Evolutionary conservation across 495 filamentous ascomycete species (phyloP).

Genomic region (Penicillium arizonense): DNA sequence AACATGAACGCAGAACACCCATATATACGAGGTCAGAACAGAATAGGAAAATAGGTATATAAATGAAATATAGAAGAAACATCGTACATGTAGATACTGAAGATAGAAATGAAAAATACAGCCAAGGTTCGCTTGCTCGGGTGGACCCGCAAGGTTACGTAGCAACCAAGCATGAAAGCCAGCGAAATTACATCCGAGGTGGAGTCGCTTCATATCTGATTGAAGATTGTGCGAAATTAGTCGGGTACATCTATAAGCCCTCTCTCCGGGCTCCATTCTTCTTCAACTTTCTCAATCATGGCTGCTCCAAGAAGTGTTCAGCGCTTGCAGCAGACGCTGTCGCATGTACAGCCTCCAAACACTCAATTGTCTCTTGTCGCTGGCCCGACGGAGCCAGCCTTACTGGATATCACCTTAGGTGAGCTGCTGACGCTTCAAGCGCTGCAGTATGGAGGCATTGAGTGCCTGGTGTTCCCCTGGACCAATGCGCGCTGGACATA

Average conservation of each 20-base stretch:
- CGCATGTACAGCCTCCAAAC: slow-evolving; percentile 26
- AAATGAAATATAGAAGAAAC: not conserved
- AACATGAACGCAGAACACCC: not conserved
- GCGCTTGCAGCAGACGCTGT: slow-evolving; percentile 39
- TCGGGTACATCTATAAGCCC: slow-evolving; percentile 11
- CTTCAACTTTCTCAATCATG: slow-evolving; percentile 20
- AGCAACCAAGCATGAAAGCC: not conserved
- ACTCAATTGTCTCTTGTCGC: slow-evolving; percentile 50
- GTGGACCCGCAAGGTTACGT: slow-evolving; percentile 1
- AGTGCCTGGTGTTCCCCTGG: slow-evolving; percentile 65
- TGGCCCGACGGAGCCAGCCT: slow-evolving; percentile 57
- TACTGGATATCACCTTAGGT: slow-evolving; percentile 61
- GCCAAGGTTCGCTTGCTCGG: slow-evolving; percentile 6
- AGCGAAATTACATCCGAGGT: slow-evolving; percentile 1
- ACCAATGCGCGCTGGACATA: slow-evolving; percentile 67
- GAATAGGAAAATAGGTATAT: not conserved
- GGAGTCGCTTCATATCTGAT: slow-evolving; percentile 9
- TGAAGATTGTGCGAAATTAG: slow-evolving; percentile 8
- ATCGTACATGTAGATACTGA: not conserved
- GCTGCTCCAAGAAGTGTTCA: slow-evolving; percentile 27
- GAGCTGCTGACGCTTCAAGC: slow-evolving; percentile 62
- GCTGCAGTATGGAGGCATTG: slow-evolving; percentile 55
- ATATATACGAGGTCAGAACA: not conserved
- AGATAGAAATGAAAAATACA: too few species aligned
- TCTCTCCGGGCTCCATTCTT: slow-evolving; percentile 1